Base-by-base conservation (phyloP, 768 basidiomycete genomes). In the Trametes cingulata region DNA sequence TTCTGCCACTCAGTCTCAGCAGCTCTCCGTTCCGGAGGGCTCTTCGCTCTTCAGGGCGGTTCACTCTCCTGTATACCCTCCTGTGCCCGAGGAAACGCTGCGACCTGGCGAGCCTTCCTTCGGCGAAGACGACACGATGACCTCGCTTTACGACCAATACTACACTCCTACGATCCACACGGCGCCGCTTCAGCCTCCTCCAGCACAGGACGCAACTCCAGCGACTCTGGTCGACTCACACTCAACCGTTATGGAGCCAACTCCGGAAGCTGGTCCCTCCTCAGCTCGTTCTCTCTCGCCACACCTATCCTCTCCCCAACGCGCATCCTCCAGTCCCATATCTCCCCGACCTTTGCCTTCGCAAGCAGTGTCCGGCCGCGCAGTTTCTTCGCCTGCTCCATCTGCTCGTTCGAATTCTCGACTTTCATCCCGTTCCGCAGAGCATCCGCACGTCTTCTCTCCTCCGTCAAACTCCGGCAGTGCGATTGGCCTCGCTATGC, bases 111-210 rank as follows among this genome's bases (percentile, higher is more conserved):
- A 63, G n/a, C 51, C 61, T 17, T 52, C 64, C 3, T 57, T 54
- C 19, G 52, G 40, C 6, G 60, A 61, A 56, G 60, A 62, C 41
- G 64, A 65, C 14, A 61, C 64, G n/a, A 58, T 65, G 59, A 39
- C 48, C 37, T 61, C 59, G 47, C 39, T 65, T 22, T 65, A 65
- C 35, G 64, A 61, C 36, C 51, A 58, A 14, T 65, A 65, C 53
- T 58, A 65, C 52, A 61, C 64, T 14, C 60, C 64, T 7, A 64
- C 56, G 13, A 50, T 37, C 9, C 56, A 58, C 14, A 49, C 37
- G 8, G 19, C 37, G 9, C 51, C 22, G 7, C 22, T 60, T 13
- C 47, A 40, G 17, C 29, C 42, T 49, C 20, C 27, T n/a, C 40
- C 62, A 3, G 37, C 41, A 15, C 42, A 61, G 13, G 52, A 55